These are phyloP conservation scores for Metschnikowia cubensis DNA, from an alignment of 805 yeast genomes.

Conservation along the genomic window DNA sequence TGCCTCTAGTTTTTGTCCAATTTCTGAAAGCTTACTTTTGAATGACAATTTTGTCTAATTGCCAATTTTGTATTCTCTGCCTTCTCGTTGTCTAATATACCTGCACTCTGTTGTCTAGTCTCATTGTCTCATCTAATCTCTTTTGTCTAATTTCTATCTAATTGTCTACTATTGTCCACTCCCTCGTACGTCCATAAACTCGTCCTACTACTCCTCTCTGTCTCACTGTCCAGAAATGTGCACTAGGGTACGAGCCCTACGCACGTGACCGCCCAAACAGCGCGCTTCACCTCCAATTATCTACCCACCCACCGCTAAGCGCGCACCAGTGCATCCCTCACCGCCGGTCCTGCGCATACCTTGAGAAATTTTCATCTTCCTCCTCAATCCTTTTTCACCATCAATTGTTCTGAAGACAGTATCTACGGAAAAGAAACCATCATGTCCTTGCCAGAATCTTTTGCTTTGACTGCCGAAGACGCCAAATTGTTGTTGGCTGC, in stretches of 20 bases:
- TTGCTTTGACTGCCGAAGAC: constrained; percentile 94
- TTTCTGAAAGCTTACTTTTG: too few species aligned
- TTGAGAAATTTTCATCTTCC: constrained; percentile 20
- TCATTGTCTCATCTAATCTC: too few species aligned
- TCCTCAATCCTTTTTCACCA: constrained; percentile 15
- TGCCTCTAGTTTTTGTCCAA: too few species aligned
- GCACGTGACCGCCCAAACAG: constrained; percentile 2
- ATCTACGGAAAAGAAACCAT: constrained; percentile 20
- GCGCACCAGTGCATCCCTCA: constrained; percentile 18
- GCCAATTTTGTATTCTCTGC: too few species aligned
- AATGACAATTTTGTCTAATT: too few species aligned
- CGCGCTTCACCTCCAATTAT: background rate
- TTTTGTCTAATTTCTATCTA: too few species aligned
- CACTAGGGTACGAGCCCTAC: constrained; percentile 5
- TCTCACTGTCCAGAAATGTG: too few species aligned
- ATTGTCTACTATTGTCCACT: too few species aligned
- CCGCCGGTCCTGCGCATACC: constrained; percentile 19
- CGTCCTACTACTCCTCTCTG: too few species aligned
- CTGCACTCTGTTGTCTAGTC: too few species aligned
- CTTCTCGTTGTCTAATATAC: too few species aligned
- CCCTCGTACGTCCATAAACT: too few species aligned
- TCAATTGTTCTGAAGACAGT: constrained; percentile 19
- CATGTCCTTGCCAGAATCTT: constrained; percentile 84
- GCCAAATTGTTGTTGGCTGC: constrained; percentile 99
- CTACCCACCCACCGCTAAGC: background rate